Percentiles rank a stretch among this genome's conserved stretches.
These are phyloP conservation scores for Salix suchowensis DNA, from an alignment of 345 rosid species.

Conservation along the genomic window DNA sequence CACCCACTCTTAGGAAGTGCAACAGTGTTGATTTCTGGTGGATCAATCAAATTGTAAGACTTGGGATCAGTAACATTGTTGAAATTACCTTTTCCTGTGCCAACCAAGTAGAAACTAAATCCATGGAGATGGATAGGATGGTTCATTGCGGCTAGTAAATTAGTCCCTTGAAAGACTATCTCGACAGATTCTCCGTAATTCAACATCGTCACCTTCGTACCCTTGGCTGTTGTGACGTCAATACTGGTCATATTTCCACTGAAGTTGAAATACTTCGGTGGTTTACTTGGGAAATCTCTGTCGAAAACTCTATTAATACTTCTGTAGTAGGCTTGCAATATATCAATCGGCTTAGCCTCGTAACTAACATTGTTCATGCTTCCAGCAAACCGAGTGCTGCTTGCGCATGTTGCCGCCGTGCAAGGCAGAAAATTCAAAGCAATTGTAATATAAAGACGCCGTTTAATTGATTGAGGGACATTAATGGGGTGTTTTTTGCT, in stretches of 20 bases:
- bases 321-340: slow-evolving; percentile 45
- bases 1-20: slow-evolving; percentile 13
- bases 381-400: slow-evolving; percentile 5
- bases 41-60: slow-evolving; percentile 31
- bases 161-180: slow-evolving; percentile 42
- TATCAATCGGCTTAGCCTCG: slow-evolving; percentile 13
- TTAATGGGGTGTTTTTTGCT: slow-evolving; percentile 18
- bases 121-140: slow-evolving; percentile 52
- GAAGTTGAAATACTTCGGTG: slow-evolving; percentile 24
- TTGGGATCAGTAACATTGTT: slow-evolving; percentile 18
- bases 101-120: slow-evolving; percentile 42
- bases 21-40: slow-evolving; percentile 35
- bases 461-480: slow-evolving; percentile 22
- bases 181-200: slow-evolving; percentile 36
- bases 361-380: slow-evolving; percentile 50
- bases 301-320: slow-evolving; percentile 12
- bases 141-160: slow-evolving; percentile 14
- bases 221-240: not conserved
- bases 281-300: slow-evolving; percentile 21
- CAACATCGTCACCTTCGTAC: slow-evolving; percentile 28
- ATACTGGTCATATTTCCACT: slow-evolving; percentile 16
- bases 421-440: slow-evolving; percentile 24
- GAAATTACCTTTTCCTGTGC: slow-evolving; percentile 35
- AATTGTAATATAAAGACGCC: slow-evolving; percentile 18
- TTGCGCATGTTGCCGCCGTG: not conserved